Base-by-base conservation (phyloP, 441 rosid genomes). In the Eutrema salsugineum region DNA sequence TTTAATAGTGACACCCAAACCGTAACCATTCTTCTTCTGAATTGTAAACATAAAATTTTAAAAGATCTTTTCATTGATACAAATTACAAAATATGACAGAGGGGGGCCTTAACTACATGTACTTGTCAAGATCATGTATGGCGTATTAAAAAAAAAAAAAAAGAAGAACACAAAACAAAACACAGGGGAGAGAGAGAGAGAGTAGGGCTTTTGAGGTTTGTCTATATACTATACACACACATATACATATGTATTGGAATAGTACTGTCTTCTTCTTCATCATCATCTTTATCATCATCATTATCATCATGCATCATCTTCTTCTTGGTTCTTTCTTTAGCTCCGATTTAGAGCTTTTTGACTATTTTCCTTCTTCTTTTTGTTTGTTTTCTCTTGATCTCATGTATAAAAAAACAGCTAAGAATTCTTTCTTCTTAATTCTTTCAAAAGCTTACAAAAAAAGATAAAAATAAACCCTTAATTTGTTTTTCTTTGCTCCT, bases 1-100 rank as follows among this genome's bases (percentile, higher is more conserved):
- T 71, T 77, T 71, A 77, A 77, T 73, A 77, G 77, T 66, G 80
- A 77, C 77, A 66, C 77, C 72, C 70, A 71, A 71, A 77, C 80
- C 70, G 77, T 71, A 66, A 59, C 80, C 58, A 65, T 77, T 54
- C 67, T 70, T 63, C 66, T 47, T 36, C 24, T 69, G 59, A 49
- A 68, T 54, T 63, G 56, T 70, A 40, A 69, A 48, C 63, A 42
- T 28, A 58, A 15, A 50, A 9, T 2, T 43, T 5, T 5, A 8
- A 24, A n/a, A 16, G 46, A 1, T 22, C 49, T 33, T 33, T 54
- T 19, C 28, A 5, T 16, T 60, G n/a, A n/a, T n/a, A n/a, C n/a
- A 5, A 59, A 47, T n/a, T n/a, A 16, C 36, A 56, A 8, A 76
- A 44, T 38, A 60, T 66, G 19, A 56, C 62, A 63, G 61, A 63